Percentiles rank a stretch among this genome's conserved stretches.
Conservation (phyloP, 1,284 basidiomycete species). For the Schizopora paradoxa region DNA sequence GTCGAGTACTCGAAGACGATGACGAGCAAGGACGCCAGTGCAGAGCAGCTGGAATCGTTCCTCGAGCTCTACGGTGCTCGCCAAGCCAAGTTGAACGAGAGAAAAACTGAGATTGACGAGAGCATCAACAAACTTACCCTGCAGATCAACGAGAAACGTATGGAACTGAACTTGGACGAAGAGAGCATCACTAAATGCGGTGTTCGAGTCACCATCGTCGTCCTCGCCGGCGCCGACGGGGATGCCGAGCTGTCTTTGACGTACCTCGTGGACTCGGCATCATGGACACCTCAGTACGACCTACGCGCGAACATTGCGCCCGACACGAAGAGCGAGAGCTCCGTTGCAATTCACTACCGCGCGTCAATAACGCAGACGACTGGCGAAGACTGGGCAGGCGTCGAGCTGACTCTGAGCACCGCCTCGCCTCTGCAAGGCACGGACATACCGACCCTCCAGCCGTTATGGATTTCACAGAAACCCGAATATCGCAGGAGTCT, state of each 20-base stretch:
- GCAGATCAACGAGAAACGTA: constrained; percentile 8
- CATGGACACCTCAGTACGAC: constrained; percentile 25
- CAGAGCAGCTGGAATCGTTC: constrained; percentile 17
- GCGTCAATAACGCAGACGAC: constrained; percentile 23
- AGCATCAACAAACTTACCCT: constrained; percentile 11
- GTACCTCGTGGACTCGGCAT: constrained; percentile 20
- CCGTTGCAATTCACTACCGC: constrained; percentile 22
- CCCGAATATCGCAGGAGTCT: too few relatives aligned
- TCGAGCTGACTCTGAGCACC: constrained; percentile 22
- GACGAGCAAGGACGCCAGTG: constrained; percentile 15
- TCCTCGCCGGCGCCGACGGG: constrained; percentile 3
- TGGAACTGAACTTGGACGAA: constrained; percentile 11
- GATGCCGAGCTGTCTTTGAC: constrained; percentile 11
- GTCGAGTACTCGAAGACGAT: constrained; percentile 18
- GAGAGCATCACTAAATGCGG: constrained; percentile 15
- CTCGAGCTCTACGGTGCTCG: constrained; percentile 19
- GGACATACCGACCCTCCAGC: constrained; percentile 16
- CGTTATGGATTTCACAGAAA: constrained; percentile 1
- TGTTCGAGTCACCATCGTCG: constrained; percentile 21
- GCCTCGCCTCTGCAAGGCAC: constrained; percentile 15
- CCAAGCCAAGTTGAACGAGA: constrained; percentile 12
- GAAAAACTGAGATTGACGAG: too few relatives aligned
- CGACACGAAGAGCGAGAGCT: constrained; percentile 6
- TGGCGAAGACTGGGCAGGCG: constrained; percentile 24
- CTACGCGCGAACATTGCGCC: constrained; percentile 22